phyloP scores from a whole-genome alignment of 106 monocot genomes.

The Acorus gramineus region DNA sequence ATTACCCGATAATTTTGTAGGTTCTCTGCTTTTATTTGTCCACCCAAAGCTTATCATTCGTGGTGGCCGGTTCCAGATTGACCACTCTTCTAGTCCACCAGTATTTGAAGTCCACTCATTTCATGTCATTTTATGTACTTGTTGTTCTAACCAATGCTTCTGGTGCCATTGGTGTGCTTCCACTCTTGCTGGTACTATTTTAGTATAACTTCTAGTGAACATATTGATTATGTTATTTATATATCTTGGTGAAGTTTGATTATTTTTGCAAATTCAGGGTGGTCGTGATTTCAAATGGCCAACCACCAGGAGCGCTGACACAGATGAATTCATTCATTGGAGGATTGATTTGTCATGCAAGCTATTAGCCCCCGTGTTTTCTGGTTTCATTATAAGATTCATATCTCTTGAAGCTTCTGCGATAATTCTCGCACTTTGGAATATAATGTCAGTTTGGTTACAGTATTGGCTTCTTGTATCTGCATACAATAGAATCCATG shows the following conservation, averaged over 20 bases:
- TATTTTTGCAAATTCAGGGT: slow-evolving; percentile 43
- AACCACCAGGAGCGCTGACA: slow-evolving; percentile 46
- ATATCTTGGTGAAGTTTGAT: not conserved
- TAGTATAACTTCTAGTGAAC: slow-evolving; percentile 16
- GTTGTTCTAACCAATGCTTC: slow-evolving; percentile 51
- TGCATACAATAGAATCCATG: slow-evolving; percentile 65
- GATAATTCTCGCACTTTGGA: slow-evolving; percentile 61
- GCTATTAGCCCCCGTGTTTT: slow-evolving; percentile 78
- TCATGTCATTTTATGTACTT: slow-evolving; percentile 36
- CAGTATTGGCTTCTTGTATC: slow-evolving; percentile 83
- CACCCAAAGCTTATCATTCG: slow-evolving; percentile 75
- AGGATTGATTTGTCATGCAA: slow-evolving; percentile 86
- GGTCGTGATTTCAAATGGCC: slow-evolving; percentile 70
- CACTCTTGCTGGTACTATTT: slow-evolving; percentile 95
- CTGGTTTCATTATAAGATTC: slow-evolving; percentile 88
- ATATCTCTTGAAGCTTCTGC: slow-evolving; percentile 70
- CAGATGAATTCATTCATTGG: slow-evolving; percentile 75
- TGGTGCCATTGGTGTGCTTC: slow-evolving; percentile 74
- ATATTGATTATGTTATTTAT: no score
- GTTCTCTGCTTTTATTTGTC: slow-evolving; percentile 67
- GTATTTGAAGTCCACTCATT: slow-evolving; percentile 21
- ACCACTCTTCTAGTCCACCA: slow-evolving; percentile 31
- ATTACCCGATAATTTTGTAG: slow-evolving; percentile 10
- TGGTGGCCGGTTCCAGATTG: slow-evolving; percentile 66
- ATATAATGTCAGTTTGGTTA: slow-evolving; percentile 56